A percentile compares a stretch with the other conserved stretches of the same genome.
Conservation (phyloP, 1,139 yeast species). For the Keqinozyma sinolaborantium region DNA sequence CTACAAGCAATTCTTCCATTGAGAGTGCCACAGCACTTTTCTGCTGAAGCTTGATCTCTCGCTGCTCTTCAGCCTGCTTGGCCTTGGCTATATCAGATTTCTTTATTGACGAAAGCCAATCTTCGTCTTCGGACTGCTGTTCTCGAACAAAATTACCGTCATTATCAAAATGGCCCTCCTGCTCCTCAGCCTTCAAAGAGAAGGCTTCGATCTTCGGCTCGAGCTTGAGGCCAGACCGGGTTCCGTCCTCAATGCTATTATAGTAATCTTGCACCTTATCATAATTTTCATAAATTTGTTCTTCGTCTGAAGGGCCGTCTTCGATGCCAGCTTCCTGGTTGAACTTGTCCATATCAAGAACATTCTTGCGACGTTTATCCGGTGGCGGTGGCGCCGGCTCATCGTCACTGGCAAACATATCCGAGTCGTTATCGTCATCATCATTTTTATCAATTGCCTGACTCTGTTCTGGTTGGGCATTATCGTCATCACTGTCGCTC, state of each 20-base stretch:
- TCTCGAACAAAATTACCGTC: constrained; percentile 58
- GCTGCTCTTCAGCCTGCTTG: constrained; percentile 31
- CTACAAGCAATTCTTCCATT: constrained; percentile 23
- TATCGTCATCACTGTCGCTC: constrained; percentile 1
- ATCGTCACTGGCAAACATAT: constrained; percentile 37
- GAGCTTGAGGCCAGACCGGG: not conserved
- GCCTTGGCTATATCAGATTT: constrained; percentile 55
- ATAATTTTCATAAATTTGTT: constrained; percentile 2
- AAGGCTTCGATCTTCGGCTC: constrained; percentile 54
- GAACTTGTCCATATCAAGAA: constrained; percentile 28
- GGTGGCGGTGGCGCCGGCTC: constrained; percentile 9
- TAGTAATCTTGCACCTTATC: constrained; percentile 4
- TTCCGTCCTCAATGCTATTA: not conserved
- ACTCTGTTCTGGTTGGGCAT: not conserved
- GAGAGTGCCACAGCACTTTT: constrained; percentile 7
- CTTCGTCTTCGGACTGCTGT: constrained; percentile 27
- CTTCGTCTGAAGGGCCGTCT: constrained; percentile 4
- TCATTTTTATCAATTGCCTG: constrained; percentile 3
- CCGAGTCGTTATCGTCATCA: constrained; percentile 22
- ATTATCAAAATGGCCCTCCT: constrained; percentile 59
- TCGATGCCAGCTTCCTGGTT: constrained; percentile 13
- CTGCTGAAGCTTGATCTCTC: constrained; percentile 11
- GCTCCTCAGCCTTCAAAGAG: constrained; percentile 52
- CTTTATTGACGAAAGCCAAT: constrained; percentile 23
- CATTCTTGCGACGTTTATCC: constrained; percentile 4